Evolutionary conservation across 1,139 yeast species (phyloP).

Genomic region (Saccharomyces hybrid): DNA sequence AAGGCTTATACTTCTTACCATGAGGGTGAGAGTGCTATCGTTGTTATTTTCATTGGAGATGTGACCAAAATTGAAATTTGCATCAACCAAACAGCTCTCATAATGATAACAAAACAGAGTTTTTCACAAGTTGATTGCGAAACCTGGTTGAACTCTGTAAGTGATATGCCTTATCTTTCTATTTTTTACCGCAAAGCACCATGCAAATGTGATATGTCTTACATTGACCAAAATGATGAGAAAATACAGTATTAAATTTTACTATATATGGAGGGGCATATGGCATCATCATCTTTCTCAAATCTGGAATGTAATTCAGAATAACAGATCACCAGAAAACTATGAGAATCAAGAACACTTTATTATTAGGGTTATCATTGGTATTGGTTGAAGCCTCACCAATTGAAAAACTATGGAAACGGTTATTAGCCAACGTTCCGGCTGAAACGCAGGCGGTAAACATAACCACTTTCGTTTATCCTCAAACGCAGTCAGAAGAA

Average conservation of each 20-base stretch:
- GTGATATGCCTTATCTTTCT: not conserved
- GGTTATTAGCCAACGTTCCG: constrained; percentile 3
- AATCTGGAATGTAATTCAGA: not conserved
- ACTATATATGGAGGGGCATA: not conserved
- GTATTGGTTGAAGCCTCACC: constrained; percentile 6
- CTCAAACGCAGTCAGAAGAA: constrained; percentile 8
- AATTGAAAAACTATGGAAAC: constrained; percentile 7
- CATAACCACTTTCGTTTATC: constrained; percentile 8
- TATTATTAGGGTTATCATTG: not conserved
- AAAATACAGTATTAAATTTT: not conserved
- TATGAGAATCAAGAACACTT: not conserved
- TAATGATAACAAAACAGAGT: not conserved
- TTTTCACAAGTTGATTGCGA: not conserved
- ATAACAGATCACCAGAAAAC: not conserved
- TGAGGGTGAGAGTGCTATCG: not conserved
- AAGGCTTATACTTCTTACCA: not conserved
- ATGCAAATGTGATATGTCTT: not conserved
- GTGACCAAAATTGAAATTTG: not conserved
- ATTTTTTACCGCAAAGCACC: not conserved
- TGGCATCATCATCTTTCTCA: not conserved
- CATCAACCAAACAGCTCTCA: not conserved
- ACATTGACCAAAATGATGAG: not conserved
- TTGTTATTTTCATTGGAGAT: not conserved
- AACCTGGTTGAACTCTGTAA: not conserved
- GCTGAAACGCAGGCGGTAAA: constrained; percentile 7